Percentiles rank a stretch among this genome's conserved stretches.
Evolutionary conservation across 129 eudicot genomes (phyloP).

Genomic region (Ambrosia trifida): DNA sequence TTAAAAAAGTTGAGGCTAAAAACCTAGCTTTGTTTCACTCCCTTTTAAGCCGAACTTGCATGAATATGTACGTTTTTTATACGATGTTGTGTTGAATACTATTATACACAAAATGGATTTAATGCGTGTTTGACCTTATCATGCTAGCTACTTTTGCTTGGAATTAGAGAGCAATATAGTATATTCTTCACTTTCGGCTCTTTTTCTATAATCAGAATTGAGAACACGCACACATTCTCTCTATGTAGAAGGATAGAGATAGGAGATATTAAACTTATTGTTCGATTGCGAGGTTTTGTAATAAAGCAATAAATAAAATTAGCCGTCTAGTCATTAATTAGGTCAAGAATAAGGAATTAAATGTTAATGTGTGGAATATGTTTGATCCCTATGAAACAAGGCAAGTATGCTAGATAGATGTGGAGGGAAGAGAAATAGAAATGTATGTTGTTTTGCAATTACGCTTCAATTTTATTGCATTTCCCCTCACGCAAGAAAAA

Average conservation of each 20-base stretch:
- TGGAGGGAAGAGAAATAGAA: constrained; percentile 25
- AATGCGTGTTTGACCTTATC: too few species aligned
- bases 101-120: too few species aligned
- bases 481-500: constrained; percentile 8
- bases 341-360: constrained; percentile 10
- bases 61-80: too few species aligned
- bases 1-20: too few species aligned
- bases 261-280: constrained; percentile 20
- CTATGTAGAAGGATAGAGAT: constrained; percentile 23
- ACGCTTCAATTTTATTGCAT: background rate
- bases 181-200: too few species aligned
- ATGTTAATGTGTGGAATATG: constrained; percentile 31
- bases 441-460: constrained; percentile 13
- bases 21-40: too few species aligned
- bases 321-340: constrained; percentile 16
- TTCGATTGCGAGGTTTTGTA: constrained; percentile 34
- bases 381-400: constrained; percentile 35
- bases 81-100: too few species aligned
- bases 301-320: constrained; percentile 10
- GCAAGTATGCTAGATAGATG: constrained; percentile 23
- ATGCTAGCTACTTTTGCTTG: too few species aligned
- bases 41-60: too few species aligned
- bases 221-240: background rate
- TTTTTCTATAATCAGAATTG: background rate
- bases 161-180: too few species aligned